These are phyloP conservation scores for Schizosaccharomyces lindneri DNA, from an alignment of 805 yeast species.

Conservation along the genomic window DNA sequence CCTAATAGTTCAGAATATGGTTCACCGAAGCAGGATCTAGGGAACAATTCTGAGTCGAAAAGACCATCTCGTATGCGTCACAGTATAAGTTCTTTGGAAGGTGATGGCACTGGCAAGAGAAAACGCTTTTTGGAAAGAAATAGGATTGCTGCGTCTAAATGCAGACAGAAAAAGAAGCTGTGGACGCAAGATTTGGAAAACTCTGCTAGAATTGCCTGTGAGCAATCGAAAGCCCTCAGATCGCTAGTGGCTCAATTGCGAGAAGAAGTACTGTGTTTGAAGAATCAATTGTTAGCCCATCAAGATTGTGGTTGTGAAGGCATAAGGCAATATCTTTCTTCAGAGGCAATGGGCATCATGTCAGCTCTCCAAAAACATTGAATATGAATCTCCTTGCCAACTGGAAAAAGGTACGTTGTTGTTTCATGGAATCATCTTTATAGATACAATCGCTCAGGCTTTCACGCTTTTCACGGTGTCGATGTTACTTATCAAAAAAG, in stretches of 20 bases:
- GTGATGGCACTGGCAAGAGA: not conserved
- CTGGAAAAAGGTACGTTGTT: no score
- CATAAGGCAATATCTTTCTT: not conserved
- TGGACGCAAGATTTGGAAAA: constrained; percentile 1
- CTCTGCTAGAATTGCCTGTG: not conserved
- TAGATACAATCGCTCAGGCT: no score
- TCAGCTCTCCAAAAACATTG: not conserved
- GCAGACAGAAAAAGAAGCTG: constrained; percentile 2
- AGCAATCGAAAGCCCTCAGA: not conserved
- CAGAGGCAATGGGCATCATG: constrained; percentile 1
- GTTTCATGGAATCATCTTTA: no score
- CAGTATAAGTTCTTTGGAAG: not conserved
- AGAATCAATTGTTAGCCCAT: not conserved
- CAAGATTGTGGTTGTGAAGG: constrained; percentile 1
- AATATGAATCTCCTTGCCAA: not conserved
- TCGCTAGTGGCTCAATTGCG: not conserved
- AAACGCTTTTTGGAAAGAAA: constrained; percentile 1
- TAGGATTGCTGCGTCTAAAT: constrained; percentile 3
- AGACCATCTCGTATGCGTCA: not conserved
- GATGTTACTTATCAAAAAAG: no score
- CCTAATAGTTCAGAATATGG: no score
- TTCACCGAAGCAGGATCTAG: no score
- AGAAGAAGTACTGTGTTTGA: not conserved
- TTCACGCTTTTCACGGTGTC: no score
- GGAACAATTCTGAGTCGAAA: not conserved